These are phyloP conservation scores for Solanum gandarillasii DNA, from an alignment of 257 asterid species.

Conservation along the genomic window DNA sequence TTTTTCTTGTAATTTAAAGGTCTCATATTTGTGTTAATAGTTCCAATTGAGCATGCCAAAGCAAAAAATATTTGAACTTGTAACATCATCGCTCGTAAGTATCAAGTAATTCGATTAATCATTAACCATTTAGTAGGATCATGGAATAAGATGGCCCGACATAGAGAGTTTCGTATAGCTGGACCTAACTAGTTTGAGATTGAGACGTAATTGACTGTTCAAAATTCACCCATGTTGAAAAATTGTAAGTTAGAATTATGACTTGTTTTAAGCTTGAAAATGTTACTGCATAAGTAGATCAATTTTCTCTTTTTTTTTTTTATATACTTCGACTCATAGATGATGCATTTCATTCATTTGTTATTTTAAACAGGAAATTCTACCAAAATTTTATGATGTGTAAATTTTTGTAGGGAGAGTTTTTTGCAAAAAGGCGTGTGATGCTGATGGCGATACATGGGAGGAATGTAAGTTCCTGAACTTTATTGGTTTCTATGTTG, in stretches of 20 bases:
- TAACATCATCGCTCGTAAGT: neutral
- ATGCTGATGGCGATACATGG: slow-evolving; percentile 78
- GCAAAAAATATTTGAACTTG: neutral
- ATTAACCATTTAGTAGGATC: neutral
- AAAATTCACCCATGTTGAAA: neutral
- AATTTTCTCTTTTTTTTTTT: too few species aligned
- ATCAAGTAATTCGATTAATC: neutral
- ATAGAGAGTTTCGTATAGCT: neutral
- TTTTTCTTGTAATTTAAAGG: neutral
- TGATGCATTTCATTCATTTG: neutral
- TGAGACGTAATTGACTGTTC: neutral
- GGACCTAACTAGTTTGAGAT: neutral
- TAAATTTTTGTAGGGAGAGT: slow-evolving; percentile 66
- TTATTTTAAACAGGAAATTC: neutral
- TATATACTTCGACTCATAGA: neutral
- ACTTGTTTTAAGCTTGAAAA: too few species aligned
- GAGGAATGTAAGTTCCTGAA: slow-evolving; percentile 55
- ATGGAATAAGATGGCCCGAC: neutral
- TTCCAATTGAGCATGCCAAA: neutral
- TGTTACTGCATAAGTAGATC: too few species aligned
- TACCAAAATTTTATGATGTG: neutral
- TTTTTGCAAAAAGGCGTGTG: slow-evolving; percentile 84
- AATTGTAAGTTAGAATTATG: neutral
- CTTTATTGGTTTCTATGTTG: neutral
- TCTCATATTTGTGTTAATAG: neutral